These are phyloP conservation scores for Fallopia convolvulus DNA, from an alignment of 148 eudicot species.

Conservation along the genomic window DNA sequence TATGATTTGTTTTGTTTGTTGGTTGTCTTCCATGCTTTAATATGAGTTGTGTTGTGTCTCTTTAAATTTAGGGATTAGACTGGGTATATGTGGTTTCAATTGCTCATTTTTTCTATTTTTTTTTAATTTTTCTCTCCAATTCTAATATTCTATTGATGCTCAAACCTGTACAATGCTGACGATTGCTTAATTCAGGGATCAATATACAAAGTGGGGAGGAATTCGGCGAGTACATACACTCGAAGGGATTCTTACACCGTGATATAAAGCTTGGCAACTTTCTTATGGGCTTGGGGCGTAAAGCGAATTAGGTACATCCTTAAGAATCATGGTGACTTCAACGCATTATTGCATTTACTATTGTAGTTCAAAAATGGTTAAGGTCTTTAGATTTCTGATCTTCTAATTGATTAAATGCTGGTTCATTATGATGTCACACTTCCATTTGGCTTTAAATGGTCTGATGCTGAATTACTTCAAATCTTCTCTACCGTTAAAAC, in stretches of 20 bases:
- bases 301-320: slow-evolving; percentile 1
- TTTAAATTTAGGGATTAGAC: too few relatives aligned
- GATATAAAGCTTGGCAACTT: slow-evolving; percentile 5
- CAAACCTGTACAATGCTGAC: background rate
- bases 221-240: slow-evolving; percentile 3
- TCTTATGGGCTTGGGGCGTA: slow-evolving; percentile 11
- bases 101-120: background rate
- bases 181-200: background rate
- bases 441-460: background rate
- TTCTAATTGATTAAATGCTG: background rate
- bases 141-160: background rate
- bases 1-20: too few relatives aligned
- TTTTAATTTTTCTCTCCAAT: background rate
- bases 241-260: background rate
- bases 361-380: background rate
- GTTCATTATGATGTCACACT: background rate
- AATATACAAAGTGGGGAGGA: slow-evolving; percentile 8
- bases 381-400: background rate
- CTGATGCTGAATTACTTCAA: background rate
- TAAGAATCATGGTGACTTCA: slow-evolving; percentile 4
- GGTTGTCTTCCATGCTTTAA: too few relatives aligned
- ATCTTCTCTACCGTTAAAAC: background rate
- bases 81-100: slow-evolving; percentile 7
- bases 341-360: slow-evolving; percentile 12
- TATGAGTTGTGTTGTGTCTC: too few relatives aligned